Base-by-base conservation (phyloP, 1,284 basidiomycete species). In the Malassezia restricta region DNA sequence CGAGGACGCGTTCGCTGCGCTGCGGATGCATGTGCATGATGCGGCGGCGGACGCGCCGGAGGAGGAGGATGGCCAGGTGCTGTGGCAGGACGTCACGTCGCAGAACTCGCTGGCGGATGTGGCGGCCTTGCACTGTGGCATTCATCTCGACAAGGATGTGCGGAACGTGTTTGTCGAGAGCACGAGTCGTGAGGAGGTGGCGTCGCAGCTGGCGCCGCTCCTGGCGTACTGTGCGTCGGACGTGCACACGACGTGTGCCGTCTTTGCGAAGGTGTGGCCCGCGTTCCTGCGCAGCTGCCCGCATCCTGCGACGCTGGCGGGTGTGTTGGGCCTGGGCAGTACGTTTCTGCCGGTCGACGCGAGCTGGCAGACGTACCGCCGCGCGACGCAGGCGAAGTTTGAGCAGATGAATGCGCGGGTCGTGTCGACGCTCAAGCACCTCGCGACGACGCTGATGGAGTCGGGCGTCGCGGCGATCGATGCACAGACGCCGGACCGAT, bases 101-200 rank as follows among this genome's bases (percentile, higher is more conserved):
- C 82, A 83, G 35, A 98, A 95, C 74, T 90, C 89, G 17, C 81
- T 98, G 20, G 84, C 82, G 14, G 91, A 95, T 57, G 90, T 98
- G 11, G 91, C 90, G 0, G 81, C 81, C 42, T 78, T 98, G 4
- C 88, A 99, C 72, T 94, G 89, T 69, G 81, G 80, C 6, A 85
- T 87, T 60, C 76, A 80, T 15, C 76, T 94, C 49, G 82, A 87
- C 73, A 98, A 98, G 75, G 78, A 80, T 6, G 79, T 82, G 6
- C 82, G 92, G 3, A 79, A 82, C 59, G 83, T 87, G 63, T 86
- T 96, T 68, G 63, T 75, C 41, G 72, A 82, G 60, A 66, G 61
- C 17, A 78, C 77, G 6, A 75, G 75, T 29, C 78, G 81, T 0
- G 81, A 80, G 29, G 81, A 85, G 39, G 84, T 96, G 38, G 76